Evolutionary conservation across 2,329 filamentous ascomycete species (phyloP), one percentile per base, ranked within the genome.

Genomic region (Talaromyces islandicus): DNA sequence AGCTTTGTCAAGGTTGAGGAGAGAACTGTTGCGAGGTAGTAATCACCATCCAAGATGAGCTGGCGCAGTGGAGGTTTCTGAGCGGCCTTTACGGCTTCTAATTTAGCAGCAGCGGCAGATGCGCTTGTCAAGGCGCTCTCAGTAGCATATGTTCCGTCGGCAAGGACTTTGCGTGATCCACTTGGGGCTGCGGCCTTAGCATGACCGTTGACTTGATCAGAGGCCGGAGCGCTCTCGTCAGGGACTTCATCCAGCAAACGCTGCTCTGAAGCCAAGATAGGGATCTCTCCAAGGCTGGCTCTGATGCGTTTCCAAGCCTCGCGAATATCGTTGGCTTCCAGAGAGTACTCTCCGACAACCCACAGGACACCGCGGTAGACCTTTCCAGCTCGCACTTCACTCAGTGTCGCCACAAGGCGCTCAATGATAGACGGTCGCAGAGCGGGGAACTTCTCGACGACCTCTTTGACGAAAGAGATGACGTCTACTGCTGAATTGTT

Each of bases 381-480:
- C 80, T 97, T 99, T 52, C 94, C 94, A 64, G 94, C 92, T 62
- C 94, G 88, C 27, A 99, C 94, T 75, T 99, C 94, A 68, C 88
- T 88, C 51, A 99, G 81, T 1, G 94, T 97, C 14, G 90, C 89
- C 7, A 97, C 92, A 17, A 99, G 81, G 62, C 92, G 89, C 69
- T 89, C 86, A 7, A 97, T 88, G 67, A 99, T 97, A 0, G 90
- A 89, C 35, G 88, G 85, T 62, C 94, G 88, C 60, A 99, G 83
- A 68, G 90, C 87, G 7, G 94, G 94, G 80, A 97, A 99, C 71
- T 96, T 96, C 78, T 99, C 94, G 7, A 97, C 93, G 3, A 99
- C 94, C 74, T 99, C 94, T 78, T 99, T 99, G 64, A 99, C 92
- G 71, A 99, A 99, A 59, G 91, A 92, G 71, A 99, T 97, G 58